Base-by-base conservation (phyloP, 176 grass and related monocot species). In the Aegilops tauschii region DNA sequence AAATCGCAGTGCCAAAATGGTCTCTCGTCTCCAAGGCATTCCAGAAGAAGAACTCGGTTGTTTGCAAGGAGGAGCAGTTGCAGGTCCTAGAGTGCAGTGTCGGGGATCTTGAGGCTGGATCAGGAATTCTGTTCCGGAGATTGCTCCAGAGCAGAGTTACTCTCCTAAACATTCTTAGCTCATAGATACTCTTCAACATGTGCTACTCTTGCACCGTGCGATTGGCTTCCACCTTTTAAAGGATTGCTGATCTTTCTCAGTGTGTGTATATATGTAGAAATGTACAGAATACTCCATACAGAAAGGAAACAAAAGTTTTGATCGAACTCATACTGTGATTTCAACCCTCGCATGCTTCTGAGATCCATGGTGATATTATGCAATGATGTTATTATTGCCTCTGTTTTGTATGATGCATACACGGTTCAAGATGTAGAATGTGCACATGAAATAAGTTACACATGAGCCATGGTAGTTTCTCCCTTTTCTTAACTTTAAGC, bases 81-180 rank as follows among this genome's bases (percentile, higher is more conserved):
- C 36, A 50, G 65, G 78, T 47, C 18, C 61, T 81, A 73, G 77
- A 65, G 77, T 72, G 67, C 47, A 32, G 49, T 72, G 61, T 90
- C 7, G 37, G 74, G 82, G 83, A 73, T 64, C 88, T 90, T 47
- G 83, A 82, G 69, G 80, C 31, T 6, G 88, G 70, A 78, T 27
- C 80, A 82, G 83, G 66, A 20, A 44, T 66, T 65, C 37, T 90
- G 70, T 86, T 90, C 72, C 71, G 78, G 83, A 73, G 58, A 77
- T 37, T 90, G 50, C 34, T 90, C 21, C 83, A 67, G 36, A 81
- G 40, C 36, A 89, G 82, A 80, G 82, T 85, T 65, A 59, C 80
- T 12, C 78, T 82, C 36, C 86, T 92, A 20, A 88, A 88, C 69
- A 76, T 76, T 49, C 10, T 82, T 58, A 82, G 86, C 86, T 58